A percentile compares a stretch with the other conserved stretches of the same genome.
phyloP scores from a whole-genome alignment of 331 rosid species.

The Telfairia occidentalis region DNA sequence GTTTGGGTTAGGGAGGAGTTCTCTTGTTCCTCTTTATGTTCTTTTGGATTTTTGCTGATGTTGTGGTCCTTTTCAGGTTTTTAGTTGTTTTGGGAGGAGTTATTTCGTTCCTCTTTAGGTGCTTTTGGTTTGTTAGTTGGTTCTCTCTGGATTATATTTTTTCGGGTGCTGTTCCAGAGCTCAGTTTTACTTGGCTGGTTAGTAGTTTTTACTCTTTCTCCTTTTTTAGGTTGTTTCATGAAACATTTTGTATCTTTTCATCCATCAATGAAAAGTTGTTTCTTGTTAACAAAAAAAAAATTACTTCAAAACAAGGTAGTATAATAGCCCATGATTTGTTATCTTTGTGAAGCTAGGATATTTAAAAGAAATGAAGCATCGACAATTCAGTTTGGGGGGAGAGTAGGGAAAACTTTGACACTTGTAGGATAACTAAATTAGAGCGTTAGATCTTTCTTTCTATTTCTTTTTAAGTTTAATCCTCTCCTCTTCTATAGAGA shows the following conservation, averaged over 20 bases:
- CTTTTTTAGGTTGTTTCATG: too few species aligned
- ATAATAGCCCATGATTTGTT: not conserved
- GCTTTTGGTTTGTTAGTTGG: not conserved
- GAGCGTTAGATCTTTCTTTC: not conserved
- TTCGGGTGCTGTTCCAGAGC: too few species aligned
- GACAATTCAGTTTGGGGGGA: not conserved
- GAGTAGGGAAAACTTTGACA: not conserved
- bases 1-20: too few species aligned
- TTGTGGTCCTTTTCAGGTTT: too few species aligned
- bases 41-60: too few species aligned
- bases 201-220: not conserved
- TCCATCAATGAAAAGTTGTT: too few species aligned
- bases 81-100: not conserved
- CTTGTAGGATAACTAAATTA: not conserved
- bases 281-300: too few species aligned
- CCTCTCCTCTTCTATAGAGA: not conserved
- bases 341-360: not conserved
- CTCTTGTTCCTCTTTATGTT: too few species aligned
- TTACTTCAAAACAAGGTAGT: too few species aligned
- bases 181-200: not conserved
- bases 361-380: not conserved
- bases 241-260: not conserved
- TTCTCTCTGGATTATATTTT: not conserved
- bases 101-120: not conserved
- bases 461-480: not conserved